Percentiles rank a stretch among this genome's conserved stretches.
phyloP scores from a whole-genome alignment of 192 early-diverging fungal species.

The Podila verticillata region DNA sequence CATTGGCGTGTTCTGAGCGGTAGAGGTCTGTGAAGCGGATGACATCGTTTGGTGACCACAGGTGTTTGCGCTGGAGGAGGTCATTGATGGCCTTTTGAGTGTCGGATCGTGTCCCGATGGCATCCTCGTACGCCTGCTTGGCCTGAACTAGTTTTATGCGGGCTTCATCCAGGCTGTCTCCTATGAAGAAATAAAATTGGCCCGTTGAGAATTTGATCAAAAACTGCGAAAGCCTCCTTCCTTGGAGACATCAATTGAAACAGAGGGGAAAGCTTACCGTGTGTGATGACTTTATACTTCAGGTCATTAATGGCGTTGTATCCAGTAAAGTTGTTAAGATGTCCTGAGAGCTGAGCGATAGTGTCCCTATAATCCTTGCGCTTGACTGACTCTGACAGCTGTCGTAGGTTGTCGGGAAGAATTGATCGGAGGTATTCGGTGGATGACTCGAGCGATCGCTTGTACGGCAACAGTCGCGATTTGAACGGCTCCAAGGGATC shows the following conservation, averaged over 20 bases:
- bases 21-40: slow-evolving; percentile 81
- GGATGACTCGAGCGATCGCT: slow-evolving; percentile 24
- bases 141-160: slow-evolving; percentile 37
- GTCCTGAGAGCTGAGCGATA: slow-evolving; percentile 40
- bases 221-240: too few relatives aligned
- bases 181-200: not conserved
- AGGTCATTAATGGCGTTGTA: slow-evolving; percentile 73
- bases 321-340: slow-evolving; percentile 78
- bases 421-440: slow-evolving; percentile 35
- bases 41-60: slow-evolving; percentile 80
- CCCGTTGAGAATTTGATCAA: not conserved
- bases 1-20: slow-evolving; percentile 73
- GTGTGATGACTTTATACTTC: slow-evolving; percentile 69
- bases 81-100: slow-evolving; percentile 83
- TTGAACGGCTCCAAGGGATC: slow-evolving; percentile 24
- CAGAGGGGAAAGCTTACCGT: slow-evolving; percentile 46
- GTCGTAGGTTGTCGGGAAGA: slow-evolving; percentile 20
- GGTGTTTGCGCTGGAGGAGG: slow-evolving; percentile 79
- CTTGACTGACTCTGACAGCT: slow-evolving; percentile 46
- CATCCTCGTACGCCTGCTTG: slow-evolving; percentile 67
- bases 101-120: slow-evolving; percentile 62
- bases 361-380: slow-evolving; percentile 40
- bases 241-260: too few relatives aligned
- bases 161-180: slow-evolving; percentile 27
- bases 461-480: slow-evolving; percentile 29